Evolutionary conservation across 495 filamentous ascomycete species (phyloP).

Genomic region (Aspergillus coremiiformis): DNA sequence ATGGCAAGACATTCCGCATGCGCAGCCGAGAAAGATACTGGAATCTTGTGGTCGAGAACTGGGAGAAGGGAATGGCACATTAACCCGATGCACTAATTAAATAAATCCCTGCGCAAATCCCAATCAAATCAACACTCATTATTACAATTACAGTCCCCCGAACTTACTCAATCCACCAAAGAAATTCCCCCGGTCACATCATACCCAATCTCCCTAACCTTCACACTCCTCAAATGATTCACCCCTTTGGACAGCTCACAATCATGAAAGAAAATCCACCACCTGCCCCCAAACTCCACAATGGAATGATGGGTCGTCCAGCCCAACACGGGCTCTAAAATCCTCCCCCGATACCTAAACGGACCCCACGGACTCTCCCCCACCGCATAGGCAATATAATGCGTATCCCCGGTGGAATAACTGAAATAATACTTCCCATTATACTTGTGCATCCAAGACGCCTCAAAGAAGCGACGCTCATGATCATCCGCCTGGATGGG

Average conservation of each 20-base stretch:
- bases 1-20: slow-evolving; percentile 39
- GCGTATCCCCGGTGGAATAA: slow-evolving; percentile 69
- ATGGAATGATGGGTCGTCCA: slow-evolving; percentile 81
- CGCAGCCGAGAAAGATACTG: slow-evolving; percentile 38
- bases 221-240: slow-evolving; percentile 60
- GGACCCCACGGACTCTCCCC: slow-evolving; percentile 56
- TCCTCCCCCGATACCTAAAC: slow-evolving; percentile 60
- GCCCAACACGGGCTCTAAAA: slow-evolving; percentile 66
- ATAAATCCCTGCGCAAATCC: too few species aligned
- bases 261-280: slow-evolving; percentile 72
- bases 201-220: slow-evolving; percentile 66
- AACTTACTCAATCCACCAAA: slow-evolving; percentile 13
- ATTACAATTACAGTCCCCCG: neutral
- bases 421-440: slow-evolving; percentile 63
- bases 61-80: slow-evolving; percentile 35
- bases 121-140: too few species aligned
- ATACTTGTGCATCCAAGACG: slow-evolving; percentile 65
- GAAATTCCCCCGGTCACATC: slow-evolving; percentile 54
- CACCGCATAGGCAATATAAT: slow-evolving; percentile 59
- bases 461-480: slow-evolving; percentile 70
- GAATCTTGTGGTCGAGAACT: slow-evolving; percentile 33
- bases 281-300: slow-evolving; percentile 58
- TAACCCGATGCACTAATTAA: slow-evolving; percentile 6
- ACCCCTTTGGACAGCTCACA: slow-evolving; percentile 53
- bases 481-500: slow-evolving; percentile 57